These are phyloP conservation scores for Russula earlei DNA, from an alignment of 768 basidiomycete species.

Conservation along the genomic window DNA sequence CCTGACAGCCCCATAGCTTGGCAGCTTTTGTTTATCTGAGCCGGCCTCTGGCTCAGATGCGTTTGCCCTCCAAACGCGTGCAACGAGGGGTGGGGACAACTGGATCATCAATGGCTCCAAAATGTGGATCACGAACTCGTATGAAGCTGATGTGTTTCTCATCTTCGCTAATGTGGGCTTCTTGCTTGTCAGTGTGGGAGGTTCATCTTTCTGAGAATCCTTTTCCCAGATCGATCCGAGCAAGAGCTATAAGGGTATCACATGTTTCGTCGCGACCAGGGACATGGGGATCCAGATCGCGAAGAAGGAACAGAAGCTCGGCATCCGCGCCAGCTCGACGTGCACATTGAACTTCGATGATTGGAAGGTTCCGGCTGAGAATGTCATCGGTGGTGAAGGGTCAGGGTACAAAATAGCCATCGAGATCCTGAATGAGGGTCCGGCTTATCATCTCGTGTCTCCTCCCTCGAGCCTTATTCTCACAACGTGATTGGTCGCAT, in stretches of 20 bases:
- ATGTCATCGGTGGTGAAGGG: constrained; percentile 86
- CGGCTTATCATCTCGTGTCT: neutral
- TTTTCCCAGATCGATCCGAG: constrained; percentile 58
- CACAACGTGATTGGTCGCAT: constrained; percentile 52
- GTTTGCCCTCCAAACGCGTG: constrained; percentile 90
- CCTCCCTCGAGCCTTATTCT: neutral
- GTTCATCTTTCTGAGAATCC: neutral
- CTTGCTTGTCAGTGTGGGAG: neutral
- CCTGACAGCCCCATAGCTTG: constrained; percentile 46
- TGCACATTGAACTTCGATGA: constrained; percentile 95
- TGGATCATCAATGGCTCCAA: constrained; percentile 95
- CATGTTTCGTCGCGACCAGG: constrained; percentile 92
- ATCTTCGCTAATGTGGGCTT: constrained; percentile 87
- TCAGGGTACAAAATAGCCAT: constrained; percentile 97
- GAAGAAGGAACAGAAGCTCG: constrained; percentile 98
- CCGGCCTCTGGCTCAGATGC: constrained; percentile 92
- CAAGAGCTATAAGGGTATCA: constrained; percentile 98
- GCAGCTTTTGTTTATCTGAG: constrained; percentile 93
- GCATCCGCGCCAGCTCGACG: constrained; percentile 92
- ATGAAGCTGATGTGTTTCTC: constrained; percentile 84
- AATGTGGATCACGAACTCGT: constrained; percentile 98
- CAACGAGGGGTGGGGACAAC: constrained; percentile 74
- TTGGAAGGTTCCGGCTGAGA: constrained; percentile 74
- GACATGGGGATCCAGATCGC: constrained; percentile 96
- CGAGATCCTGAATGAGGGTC: constrained; percentile 90